Conservation (phyloP, 305 asterid genomes). For the Solanum hybrid region DNA sequence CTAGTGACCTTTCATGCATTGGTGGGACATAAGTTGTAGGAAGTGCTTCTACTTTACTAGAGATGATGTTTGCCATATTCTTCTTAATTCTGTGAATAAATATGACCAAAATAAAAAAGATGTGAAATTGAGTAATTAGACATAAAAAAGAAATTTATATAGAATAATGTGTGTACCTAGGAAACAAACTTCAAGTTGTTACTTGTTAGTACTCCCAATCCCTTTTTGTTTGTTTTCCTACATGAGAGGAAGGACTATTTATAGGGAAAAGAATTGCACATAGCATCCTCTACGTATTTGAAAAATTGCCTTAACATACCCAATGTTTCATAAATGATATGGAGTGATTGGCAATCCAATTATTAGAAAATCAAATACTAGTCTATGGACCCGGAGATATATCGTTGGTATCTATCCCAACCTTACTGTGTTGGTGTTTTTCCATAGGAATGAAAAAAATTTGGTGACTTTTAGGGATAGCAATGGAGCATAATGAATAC, state of each 20-base stretch:
- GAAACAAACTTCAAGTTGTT: not conserved
- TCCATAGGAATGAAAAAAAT: too few species aligned
- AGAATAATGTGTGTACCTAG: not conserved
- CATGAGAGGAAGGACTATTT: not conserved
- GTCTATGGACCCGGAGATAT: too few species aligned
- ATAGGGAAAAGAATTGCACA: not conserved
- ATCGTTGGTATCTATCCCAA: too few species aligned
- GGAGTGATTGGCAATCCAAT: not conserved
- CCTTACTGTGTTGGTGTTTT: too few species aligned
- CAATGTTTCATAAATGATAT: not conserved
- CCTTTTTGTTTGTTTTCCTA: not conserved
- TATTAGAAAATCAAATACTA: not conserved
- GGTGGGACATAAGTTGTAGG: slow-evolving; percentile 23
- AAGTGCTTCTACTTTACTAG: slow-evolving; percentile 14
- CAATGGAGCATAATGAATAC: too few species aligned
- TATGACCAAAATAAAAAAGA: not conserved
- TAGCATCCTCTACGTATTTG: not conserved
- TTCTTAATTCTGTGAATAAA: not conserved
- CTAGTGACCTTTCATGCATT: slow-evolving; percentile 18
- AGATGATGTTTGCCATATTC: slow-evolving; percentile 7
- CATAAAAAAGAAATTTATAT: not conserved
- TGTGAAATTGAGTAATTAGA: not conserved
- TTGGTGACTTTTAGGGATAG: too few species aligned
- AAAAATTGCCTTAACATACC: not conserved
- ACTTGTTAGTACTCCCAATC: not conserved